Base-by-base conservation (phyloP, 441 rosid genomes). In the Aquilaria agallochum region DNA sequence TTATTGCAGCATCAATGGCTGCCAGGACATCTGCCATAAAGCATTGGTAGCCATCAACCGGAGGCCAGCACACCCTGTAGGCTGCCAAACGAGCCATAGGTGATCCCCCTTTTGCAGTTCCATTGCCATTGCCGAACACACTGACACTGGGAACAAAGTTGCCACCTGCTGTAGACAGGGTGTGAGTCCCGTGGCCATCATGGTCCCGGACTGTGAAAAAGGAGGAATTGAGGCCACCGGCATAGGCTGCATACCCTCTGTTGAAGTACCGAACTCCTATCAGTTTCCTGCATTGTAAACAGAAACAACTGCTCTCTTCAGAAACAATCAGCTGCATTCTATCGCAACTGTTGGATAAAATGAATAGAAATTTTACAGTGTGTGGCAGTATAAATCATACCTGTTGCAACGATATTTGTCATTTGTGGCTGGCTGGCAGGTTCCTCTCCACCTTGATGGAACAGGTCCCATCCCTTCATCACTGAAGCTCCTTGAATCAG, bases 161-260 rank as follows among this genome's bases (percentile, higher is more conserved):
- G 2, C 90, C 94, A 0, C 68, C 90, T 1, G 87, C 90, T 3
- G 90, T 87, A 4, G 95, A 85, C 13, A 87, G 67, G 5, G 89
- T 85, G 59, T 83, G 94, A 0, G 87, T 15, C 11, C 90, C 88
- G 33, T 87, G 90, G 13, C 95, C 91, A 0, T 51, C 53, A 0
- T 5, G 10, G 77, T 84, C 90, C 13, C 85, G 58, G 3, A 61
- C 68, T 0, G 80, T 60, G 32, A 55, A 6, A 31, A 27, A 65
- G 7, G 44, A 56, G n/a, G 64, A 48, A 51, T 75, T 82, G 8
- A 71, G 65, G 12, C 4, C 59, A 1, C 80, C 82, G 40, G 44
- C 60, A 46, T 0, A 31, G 13, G 69, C 71, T 5, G 36, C 62
- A 51, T 71, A 77, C 0, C 83, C 90, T 66, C 74, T 75, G 78